These are phyloP conservation scores for Peronospora tabacina DNA, from an alignment of 352 stramenopile species.

Conservation along the genomic window DNA sequence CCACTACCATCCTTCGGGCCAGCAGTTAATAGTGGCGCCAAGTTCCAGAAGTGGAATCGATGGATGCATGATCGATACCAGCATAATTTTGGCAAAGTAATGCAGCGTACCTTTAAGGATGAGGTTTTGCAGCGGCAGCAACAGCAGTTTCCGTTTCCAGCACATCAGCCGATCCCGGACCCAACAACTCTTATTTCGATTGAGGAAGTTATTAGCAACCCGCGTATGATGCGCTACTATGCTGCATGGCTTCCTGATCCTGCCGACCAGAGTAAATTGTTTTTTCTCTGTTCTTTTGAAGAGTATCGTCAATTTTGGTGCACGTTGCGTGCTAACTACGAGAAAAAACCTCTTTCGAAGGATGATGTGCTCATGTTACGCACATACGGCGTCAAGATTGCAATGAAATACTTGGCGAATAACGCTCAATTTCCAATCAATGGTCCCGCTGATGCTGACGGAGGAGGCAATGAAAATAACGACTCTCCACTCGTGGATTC, in stretches of 20 bases:
- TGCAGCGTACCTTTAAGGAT: conserved; percentile 58
- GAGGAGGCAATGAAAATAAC: conserved; percentile 15
- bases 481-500: conserved; percentile 43
- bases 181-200: conserved; percentile 57
- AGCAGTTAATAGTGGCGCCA: conserved; percentile 40
- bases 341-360: conserved; percentile 62
- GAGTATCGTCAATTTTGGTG: conserved; percentile 73
- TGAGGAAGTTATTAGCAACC: conserved; percentile 71
- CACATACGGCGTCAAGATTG: conserved; percentile 83
- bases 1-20: conserved; percentile 27
- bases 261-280: conserved; percentile 67
- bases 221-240: conserved; percentile 77
- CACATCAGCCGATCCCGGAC: conserved; percentile 28
- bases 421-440: conserved; percentile 78
- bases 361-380: conserved; percentile 77
- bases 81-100: conserved; percentile 60
- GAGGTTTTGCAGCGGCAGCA: conserved; percentile 35
- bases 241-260: conserved; percentile 49
- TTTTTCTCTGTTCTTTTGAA: conserved; percentile 71
- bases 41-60: conserved; percentile 80
- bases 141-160: conserved; percentile 28
- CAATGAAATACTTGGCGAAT: conserved; percentile 77
- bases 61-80: conserved; percentile 73
- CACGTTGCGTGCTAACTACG: conserved; percentile 57
- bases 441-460: conserved; percentile 8